Conservation (phyloP, 331 rosid species). For the Acacia pycnantha region DNA sequence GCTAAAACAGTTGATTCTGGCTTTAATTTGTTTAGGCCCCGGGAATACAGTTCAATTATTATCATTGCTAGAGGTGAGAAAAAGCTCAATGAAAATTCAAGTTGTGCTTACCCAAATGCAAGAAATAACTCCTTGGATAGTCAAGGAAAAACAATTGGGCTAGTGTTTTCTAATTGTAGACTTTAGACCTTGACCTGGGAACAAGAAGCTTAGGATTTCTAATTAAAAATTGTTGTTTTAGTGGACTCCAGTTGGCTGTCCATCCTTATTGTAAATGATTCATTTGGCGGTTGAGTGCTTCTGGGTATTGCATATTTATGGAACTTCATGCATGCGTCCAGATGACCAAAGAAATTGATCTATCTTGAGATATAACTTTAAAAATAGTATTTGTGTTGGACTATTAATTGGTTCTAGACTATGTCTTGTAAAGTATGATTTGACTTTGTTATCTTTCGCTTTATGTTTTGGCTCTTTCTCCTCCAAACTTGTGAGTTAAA, state of each 20-base stretch:
- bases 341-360: slow-evolving; percentile 11
- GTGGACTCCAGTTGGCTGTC: neutral
- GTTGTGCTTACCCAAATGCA: neutral
- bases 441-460: slow-evolving; percentile 19
- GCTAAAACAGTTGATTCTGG: too few species aligned
- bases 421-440: neutral
- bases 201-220: neutral
- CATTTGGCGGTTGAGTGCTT: neutral
- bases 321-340: neutral
- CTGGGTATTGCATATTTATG: neutral
- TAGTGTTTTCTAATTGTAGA: neutral
- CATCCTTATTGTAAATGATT: neutral
- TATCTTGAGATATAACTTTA: neutral
- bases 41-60: neutral
- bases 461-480: slow-evolving; percentile 3
- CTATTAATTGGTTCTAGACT: neutral
- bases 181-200: neutral
- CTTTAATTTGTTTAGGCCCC: neutral
- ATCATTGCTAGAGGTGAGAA: neutral
- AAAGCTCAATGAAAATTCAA: neutral
- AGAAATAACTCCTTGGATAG: neutral
- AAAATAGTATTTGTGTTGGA: neutral
- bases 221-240: neutral
- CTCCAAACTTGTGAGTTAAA: slow-evolving; percentile 1
- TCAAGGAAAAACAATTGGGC: neutral